These are phyloP conservation scores for Glycine tomentella DNA, from an alignment of 306 rosid species.

Conservation along the genomic window DNA sequence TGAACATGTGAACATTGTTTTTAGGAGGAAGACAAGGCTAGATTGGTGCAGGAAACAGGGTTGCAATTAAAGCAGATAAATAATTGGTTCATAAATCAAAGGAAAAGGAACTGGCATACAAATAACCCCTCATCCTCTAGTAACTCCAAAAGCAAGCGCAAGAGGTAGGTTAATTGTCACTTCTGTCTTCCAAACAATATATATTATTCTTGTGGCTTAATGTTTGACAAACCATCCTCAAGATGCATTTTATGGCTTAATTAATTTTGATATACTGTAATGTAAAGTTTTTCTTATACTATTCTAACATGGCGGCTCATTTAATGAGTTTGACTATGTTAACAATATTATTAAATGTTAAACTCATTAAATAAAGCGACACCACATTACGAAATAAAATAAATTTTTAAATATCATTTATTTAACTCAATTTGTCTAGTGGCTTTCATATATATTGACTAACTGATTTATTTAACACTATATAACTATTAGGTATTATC, in stretches of 20 bases:
- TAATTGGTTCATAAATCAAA: conserved; percentile 64
- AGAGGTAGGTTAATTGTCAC: conserved; percentile 58
- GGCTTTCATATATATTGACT: background rate
- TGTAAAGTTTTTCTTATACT: background rate
- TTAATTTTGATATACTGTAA: background rate
- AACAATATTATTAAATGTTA: background rate
- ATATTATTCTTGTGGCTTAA: background rate
- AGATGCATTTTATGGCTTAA: background rate
- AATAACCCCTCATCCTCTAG: conserved; percentile 69
- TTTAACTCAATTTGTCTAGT: background rate
- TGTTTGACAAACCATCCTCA: background rate
- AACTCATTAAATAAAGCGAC: background rate
- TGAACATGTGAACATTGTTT: too few relatives aligned
- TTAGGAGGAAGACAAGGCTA: conserved; percentile 95
- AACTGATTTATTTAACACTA: background rate
- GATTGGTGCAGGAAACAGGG: conserved; percentile 93
- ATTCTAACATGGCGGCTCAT: background rate
- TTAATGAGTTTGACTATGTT: background rate
- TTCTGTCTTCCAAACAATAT: background rate
- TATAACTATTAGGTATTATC: background rate
- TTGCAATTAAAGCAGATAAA: conserved; percentile 80
- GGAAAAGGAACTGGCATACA: conserved; percentile 92
- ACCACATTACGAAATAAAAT: background rate
- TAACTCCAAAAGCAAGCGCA: conserved; percentile 81
- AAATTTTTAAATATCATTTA: background rate